Conservation (phyloP, 768 basidiomycete genomes). For the Boletus vinaceobasis region DNA sequence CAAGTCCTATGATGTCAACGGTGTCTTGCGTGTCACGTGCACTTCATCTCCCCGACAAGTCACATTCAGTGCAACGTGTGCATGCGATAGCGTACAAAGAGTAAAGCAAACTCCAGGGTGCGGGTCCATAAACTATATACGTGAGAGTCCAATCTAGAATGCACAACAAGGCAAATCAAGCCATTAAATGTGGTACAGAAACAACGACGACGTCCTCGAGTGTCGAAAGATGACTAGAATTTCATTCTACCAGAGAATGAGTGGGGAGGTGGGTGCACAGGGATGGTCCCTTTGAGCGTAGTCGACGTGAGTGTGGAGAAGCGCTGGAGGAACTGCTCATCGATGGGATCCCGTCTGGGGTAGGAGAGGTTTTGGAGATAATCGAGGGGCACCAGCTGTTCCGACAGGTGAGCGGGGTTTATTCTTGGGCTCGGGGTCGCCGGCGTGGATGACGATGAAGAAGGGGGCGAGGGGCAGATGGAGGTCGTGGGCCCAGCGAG, state of each 20-base stretch:
- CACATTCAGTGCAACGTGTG: slow-evolving; percentile 16
- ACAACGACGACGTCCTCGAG: background rate
- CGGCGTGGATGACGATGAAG: slow-evolving; percentile 39
- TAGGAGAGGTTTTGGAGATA: slow-evolving; percentile 55
- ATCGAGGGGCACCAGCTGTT: slow-evolving; percentile 58
- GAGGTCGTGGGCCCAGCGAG: slow-evolving; percentile 21
- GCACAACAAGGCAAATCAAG: slow-evolving; percentile 11
- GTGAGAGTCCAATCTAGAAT: slow-evolving; percentile 21
- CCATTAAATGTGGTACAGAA: slow-evolving; percentile 7
- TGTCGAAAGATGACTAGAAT: slow-evolving; percentile 3
- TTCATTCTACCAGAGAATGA: slow-evolving; percentile 29
- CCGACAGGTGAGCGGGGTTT: slow-evolving; percentile 18
- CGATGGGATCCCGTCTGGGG: slow-evolving; percentile 57
- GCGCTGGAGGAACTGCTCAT: slow-evolving; percentile 60
- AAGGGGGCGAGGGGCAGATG: slow-evolving; percentile 31
- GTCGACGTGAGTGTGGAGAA: slow-evolving; percentile 38
- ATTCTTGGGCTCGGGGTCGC: slow-evolving; percentile 35
- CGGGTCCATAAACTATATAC: slow-evolving; percentile 31
- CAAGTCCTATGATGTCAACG: background rate
- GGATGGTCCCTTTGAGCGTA: slow-evolving; percentile 14
- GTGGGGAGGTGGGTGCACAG: slow-evolving; percentile 14
- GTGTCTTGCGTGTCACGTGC: slow-evolving; percentile 12
- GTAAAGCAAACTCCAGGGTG: slow-evolving; percentile 20
- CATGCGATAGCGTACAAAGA: slow-evolving; percentile 24
- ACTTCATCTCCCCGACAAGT: background rate